Evolutionary conservation across 257 asterid genomes (phyloP), one percentile per base, ranked within the genome.

Genomic region (Galeopsis tetrahit): DNA sequence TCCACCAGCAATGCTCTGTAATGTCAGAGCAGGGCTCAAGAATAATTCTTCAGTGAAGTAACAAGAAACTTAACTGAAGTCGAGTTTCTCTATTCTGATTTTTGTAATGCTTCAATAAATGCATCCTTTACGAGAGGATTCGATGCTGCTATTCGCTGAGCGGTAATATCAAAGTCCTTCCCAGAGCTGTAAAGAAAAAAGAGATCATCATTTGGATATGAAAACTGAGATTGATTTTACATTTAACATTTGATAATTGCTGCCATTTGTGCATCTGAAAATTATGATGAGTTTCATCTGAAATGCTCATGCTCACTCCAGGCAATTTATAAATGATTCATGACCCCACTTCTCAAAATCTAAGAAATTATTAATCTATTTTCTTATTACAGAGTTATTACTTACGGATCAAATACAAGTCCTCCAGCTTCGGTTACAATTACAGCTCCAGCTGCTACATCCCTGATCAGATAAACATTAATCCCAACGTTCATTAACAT

Each of bases 371-470:
- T 43, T n/a, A 40, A 39, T 49, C 49, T 46, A 28, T 38, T 66
- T 56, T 59, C 9, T 46, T 60, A 28, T 33, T 52, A 10, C 31
- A 40, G 71, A 67, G 11, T 65, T 7, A 65, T 21, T 36, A 82
- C 96, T 92, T 78, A 88, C 93, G 98, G 96, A 86, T 92, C 95
- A 84, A 80, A 92, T 42, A 92, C 66, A 66, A 66, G 82, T 17
- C 98, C 97, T 52, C 97, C 97, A 51, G 96, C 97, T 84, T 88
- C 97, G 57, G 82, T 87, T 59, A 85, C 87, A 56, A 92, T 90
- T 62, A 92, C 81, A 79, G 94, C 97, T 57, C 97, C 98, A 14
- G 90, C 97, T 10, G 98, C 97, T 51, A 90, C 88, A 77, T 92
- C 98, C 97, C 95, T 88, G 82, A 59, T 64, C 46, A 66, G n/a